These are phyloP conservation scores for Pyronema omphalodes DNA, from an alignment of 495 filamentous ascomycete genomes.

Conservation along the genomic window DNA sequence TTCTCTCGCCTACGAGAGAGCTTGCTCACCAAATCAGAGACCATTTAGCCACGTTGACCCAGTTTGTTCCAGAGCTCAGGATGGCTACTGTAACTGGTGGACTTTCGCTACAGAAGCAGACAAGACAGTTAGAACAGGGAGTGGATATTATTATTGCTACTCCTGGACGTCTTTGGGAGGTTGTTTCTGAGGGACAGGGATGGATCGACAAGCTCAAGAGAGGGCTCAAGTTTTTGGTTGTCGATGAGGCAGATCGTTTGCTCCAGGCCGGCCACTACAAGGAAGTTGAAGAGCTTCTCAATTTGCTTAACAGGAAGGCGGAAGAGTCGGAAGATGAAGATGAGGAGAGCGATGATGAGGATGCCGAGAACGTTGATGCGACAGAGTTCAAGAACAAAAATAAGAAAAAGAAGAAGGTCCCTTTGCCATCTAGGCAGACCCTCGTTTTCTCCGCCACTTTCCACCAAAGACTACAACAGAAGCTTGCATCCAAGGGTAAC, in stretches of 20 bases:
- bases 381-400: constrained; percentile 15
- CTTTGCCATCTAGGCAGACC: constrained; percentile 46
- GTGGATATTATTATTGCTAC: constrained; percentile 86
- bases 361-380: background rate
- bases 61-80: constrained; percentile 38
- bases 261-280: constrained; percentile 89
- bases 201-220: constrained; percentile 43
- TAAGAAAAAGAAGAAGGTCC: constrained; percentile 9
- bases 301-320: constrained; percentile 44
- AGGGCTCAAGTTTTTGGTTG: constrained; percentile 57
- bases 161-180: constrained; percentile 85
- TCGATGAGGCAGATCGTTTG: constrained; percentile 89
- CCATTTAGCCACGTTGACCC: constrained; percentile 58
- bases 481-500: constrained; percentile 58
- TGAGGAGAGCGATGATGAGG: constrained; percentile 23
- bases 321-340: constrained; percentile 27
- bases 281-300: constrained; percentile 71
- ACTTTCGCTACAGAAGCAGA: constrained; percentile 79
- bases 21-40: constrained; percentile 74
- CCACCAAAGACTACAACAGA: constrained; percentile 73
- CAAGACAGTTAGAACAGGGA: constrained; percentile 44
- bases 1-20: constrained; percentile 83
- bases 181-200: constrained; percentile 50
- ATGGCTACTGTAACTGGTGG: constrained; percentile 81
- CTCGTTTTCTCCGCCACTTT: constrained; percentile 96